Base-by-base conservation (phyloP, 352 stramenopile species). In the Pythium phragmiticola region DNA sequence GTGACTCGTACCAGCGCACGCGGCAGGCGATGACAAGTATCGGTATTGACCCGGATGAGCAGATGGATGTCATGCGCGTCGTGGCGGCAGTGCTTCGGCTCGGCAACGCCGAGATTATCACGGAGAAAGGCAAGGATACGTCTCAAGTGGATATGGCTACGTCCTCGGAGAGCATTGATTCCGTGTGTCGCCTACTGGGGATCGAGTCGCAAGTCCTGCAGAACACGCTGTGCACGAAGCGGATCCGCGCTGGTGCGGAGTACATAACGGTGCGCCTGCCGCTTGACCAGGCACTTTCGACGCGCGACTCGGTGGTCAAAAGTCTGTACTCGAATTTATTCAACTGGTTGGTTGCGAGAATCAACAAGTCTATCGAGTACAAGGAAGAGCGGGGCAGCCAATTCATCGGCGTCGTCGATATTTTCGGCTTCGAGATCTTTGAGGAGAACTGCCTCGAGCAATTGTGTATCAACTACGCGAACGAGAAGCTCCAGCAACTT, bases 301-400 rank as follows among this genome's bases (percentile, higher is more conserved):
- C 87, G 7, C 82, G 89, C 14, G 89, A 96, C 57, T 90, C 89
- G 14, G 73, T 97, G 21, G 87, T 89, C 23, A 95, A 95, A 64
- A 94, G 82, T 8, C 70, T 97, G 7, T 97, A 97, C 71, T 82
- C 84, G 6, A 90, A 92, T 53, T 60, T 97, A 57, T 97, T 97
- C 73, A 88, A 97, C 46, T 99, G 94, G 93, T 80, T 99, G 33
- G 96, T 99, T 11, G 76, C 86, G 52, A 79, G 86, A 36, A 97
- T 98, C 73, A 98, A 98, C 72, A 73, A 76, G 69, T 97, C 75
- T 56, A 95, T 98, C 62, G 74, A 92, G 72, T 93, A 94, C 73
- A 80, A 80, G 58, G 79, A 91, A 66, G 72, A 85, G 60, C 62
- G 60, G 0, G 73, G 76, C 21, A 87, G 66, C 37, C 84, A 91